Base-by-base conservation (phyloP, 768 basidiomycete species). In the Suillus subalutaceus region DNA sequence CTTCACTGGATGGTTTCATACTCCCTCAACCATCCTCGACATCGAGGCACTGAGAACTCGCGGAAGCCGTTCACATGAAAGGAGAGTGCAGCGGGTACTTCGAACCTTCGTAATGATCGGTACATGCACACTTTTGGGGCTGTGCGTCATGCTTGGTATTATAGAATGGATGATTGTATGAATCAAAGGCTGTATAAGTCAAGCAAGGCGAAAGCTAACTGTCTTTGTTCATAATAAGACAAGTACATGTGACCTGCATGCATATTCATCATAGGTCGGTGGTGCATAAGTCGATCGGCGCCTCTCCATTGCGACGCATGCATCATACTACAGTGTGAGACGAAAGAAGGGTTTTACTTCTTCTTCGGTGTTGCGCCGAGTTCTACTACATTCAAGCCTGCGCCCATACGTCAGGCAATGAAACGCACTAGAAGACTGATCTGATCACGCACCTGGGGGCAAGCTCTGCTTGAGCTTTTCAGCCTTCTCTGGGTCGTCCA, bases 401-500 rank as follows among this genome's bases (percentile, higher is more conserved):
- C 61, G 1, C 10, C 20, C n/a, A n/a, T 13, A 23, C 6, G 4
- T 13, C 16, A 59, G 53, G 35, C 16, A 67, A n/a, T 15, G 64
- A 66, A 46, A 26, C 15, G 16, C 4, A 10, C 55, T 6, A 35
- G 20, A 62, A 10, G 41, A 41, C 30, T 81, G 18, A n/a, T 60
- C 59, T 81, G 26, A 60, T 60, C 41, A 43, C 92, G 73, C 75
- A 96, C 97, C 94, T 74, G 97, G 97, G 63, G 97, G 97, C 62
- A 99, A 85, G 75, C 89, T 90, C 84, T 93, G 93, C 84, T 91
- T 88, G 73, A 99, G 89, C 85, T 98, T 99, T 79, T 97, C 96
- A 48, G 97, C 97, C 86, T 98, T 99, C 80, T 97, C 96, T 75
- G 93, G 88, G 83, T 99, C 97, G 78, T 95, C 92, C 77, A 99